Conservation (phyloP, 2,329 filamentous ascomycete species). For the Beauveria australis region DNA sequence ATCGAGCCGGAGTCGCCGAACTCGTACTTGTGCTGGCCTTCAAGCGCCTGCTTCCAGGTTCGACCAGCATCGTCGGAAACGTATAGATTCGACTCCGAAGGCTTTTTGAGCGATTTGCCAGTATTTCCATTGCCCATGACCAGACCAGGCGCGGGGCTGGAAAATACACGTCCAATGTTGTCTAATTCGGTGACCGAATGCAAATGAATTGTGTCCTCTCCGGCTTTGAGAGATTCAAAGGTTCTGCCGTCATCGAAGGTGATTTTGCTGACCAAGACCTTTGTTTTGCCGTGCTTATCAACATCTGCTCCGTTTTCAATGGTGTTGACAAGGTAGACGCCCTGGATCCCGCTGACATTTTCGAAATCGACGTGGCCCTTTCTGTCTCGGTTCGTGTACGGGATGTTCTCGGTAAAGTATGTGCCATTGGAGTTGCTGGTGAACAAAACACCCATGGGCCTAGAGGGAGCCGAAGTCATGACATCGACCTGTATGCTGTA, state of each 20-base stretch:
- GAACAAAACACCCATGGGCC: constrained; percentile 78
- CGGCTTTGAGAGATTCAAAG: constrained; percentile 65
- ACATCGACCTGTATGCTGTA: constrained; percentile 98
- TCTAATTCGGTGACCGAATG: constrained; percentile 83
- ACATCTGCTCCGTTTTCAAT: constrained; percentile 82
- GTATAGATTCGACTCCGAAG: constrained; percentile 69
- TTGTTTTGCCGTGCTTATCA: constrained; percentile 43
- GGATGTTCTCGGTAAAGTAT: constrained; percentile 85
- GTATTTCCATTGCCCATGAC: constrained; percentile 93
- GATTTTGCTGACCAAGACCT: constrained; percentile 71
- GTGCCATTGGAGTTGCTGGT: constrained; percentile 97
- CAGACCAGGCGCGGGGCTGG: constrained; percentile 84
- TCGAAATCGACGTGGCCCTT: constrained; percentile 86
- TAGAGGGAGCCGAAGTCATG: constrained; percentile 56
- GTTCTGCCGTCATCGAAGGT: constrained; percentile 93
- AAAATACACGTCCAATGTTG: constrained; percentile 82
- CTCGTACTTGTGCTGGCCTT: constrained; percentile 89
- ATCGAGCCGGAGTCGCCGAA: constrained; percentile 91
- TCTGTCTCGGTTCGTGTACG: constrained; percentile 80
- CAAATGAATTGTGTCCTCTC: constrained; percentile 66
- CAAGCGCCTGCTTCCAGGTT: constrained; percentile 67
- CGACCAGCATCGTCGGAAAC: constrained; percentile 87
- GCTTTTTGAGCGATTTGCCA: constrained; percentile 62
- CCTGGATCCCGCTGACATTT: constrained; percentile 84
- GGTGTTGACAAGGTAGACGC: constrained; percentile 81